Evolutionary conservation across 495 filamentous ascomycete genomes (phyloP).

Genomic region (Massariosphaeria phaeospora): DNA sequence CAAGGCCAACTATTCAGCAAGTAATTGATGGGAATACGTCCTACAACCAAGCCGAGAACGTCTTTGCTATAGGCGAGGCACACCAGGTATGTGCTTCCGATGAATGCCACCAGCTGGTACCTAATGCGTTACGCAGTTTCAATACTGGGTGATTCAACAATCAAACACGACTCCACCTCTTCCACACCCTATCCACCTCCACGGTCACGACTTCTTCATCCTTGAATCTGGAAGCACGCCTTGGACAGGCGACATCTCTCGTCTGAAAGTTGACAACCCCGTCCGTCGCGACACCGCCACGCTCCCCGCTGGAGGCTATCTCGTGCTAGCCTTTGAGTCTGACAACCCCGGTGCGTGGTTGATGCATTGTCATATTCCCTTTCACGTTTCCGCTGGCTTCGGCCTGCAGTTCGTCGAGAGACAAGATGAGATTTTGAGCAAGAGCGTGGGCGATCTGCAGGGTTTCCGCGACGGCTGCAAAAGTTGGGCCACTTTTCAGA

Average conservation of each 20-base stretch:
- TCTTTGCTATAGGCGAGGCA: slow-evolving; percentile 27
- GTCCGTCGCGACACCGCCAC: slow-evolving; percentile 39
- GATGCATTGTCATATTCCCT: slow-evolving; percentile 41
- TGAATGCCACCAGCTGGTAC: neutral
- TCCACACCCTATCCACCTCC: slow-evolving; percentile 44
- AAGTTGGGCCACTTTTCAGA: slow-evolving; percentile 2
- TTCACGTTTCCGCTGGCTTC: slow-evolving; percentile 38
- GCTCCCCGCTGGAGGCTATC: slow-evolving; percentile 36
- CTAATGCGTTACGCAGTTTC: slow-evolving; percentile 22
- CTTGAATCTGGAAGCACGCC: slow-evolving; percentile 32
- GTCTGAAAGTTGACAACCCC: slow-evolving; percentile 33
- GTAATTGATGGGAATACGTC: slow-evolving; percentile 33
- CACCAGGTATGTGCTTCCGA: slow-evolving; percentile 9
- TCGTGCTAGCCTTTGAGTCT: slow-evolving; percentile 38
- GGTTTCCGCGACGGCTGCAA: slow-evolving; percentile 24
- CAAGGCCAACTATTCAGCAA: slow-evolving; percentile 34
- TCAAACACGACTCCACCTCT: slow-evolving; percentile 21
- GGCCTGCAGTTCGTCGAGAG: slow-evolving; percentile 39
- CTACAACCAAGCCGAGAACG: slow-evolving; percentile 32
- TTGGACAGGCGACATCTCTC: slow-evolving; percentile 27
- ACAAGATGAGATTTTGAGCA: slow-evolving; percentile 16
- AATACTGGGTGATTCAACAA: slow-evolving; percentile 42
- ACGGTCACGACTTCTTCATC: slow-evolving; percentile 43
- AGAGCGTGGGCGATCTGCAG: slow-evolving; percentile 12
- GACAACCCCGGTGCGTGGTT: slow-evolving; percentile 41